Evolutionary conservation across 768 basidiomycete species (phyloP).

Genomic region (Tricholoma flavovirens): DNA sequence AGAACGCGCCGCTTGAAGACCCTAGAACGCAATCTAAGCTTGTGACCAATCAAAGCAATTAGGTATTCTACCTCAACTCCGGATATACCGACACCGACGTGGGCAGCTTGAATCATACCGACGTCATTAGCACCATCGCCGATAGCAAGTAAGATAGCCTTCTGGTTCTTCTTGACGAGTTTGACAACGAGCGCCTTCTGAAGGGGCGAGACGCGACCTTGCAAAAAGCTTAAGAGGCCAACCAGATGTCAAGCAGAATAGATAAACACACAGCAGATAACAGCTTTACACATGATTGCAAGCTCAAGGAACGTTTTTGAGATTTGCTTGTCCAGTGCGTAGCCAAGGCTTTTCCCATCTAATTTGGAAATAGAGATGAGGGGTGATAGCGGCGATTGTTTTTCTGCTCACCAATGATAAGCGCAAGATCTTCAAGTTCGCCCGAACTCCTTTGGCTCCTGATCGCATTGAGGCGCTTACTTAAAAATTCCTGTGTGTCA

Average conservation of each 20-base stretch:
- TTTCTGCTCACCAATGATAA: constrained; percentile 71
- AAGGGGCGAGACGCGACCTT: constrained; percentile 93
- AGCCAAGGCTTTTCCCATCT: constrained; percentile 95
- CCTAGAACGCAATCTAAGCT: constrained; percentile 37
- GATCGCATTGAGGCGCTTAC: constrained; percentile 85
- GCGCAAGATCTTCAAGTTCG: constrained; percentile 90
- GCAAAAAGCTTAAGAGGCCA: constrained; percentile 4
- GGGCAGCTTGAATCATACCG: constrained; percentile 98
- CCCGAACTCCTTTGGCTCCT: constrained; percentile 89
- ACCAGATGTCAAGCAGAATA: neutral
- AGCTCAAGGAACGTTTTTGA: constrained; percentile 89
- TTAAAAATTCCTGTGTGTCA: constrained; percentile 81
- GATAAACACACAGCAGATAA: constrained; percentile 80
- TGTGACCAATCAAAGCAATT: neutral
- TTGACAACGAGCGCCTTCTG: constrained; percentile 98
- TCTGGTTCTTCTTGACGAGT: constrained; percentile 96
- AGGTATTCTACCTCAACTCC: constrained; percentile 73
- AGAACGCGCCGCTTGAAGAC: constrained; percentile 95
- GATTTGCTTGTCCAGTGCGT: constrained; percentile 88
- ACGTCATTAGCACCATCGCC: constrained; percentile 99
- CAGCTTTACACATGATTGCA: constrained; percentile 97
- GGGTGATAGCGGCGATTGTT: neutral
- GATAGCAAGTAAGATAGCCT: constrained; percentile 90
- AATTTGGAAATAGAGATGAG: constrained; percentile 5
- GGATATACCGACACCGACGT: constrained; percentile 96